A percentile compares a stretch with the other conserved stretches of the same genome.
Conservation (phyloP, 805 yeast species). For the Saccharomycopsis lassenensis region DNA sequence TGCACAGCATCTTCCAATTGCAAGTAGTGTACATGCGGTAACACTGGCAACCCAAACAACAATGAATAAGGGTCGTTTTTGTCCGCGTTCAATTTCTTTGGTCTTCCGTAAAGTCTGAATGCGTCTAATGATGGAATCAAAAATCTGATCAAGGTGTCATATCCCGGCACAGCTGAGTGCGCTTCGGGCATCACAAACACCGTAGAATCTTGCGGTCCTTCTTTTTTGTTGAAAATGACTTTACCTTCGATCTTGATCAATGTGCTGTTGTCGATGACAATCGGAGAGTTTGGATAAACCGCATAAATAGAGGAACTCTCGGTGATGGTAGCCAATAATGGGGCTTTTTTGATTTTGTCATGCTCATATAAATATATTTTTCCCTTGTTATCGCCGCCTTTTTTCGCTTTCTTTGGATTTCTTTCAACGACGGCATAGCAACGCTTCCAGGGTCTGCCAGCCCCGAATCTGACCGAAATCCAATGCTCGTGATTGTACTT, state of each 20-base stretch:
- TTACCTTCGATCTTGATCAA: constrained; percentile 83
- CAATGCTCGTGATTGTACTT: constrained; percentile 86
- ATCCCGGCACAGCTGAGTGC: constrained; percentile 75
- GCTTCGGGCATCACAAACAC: constrained; percentile 76
- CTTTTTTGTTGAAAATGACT: constrained; percentile 43
- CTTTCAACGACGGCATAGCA: constrained; percentile 87
- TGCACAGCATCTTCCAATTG: constrained; percentile 48
- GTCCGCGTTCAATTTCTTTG: constrained; percentile 62
- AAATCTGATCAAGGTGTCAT: constrained; percentile 76
- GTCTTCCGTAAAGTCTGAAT: constrained; percentile 74
- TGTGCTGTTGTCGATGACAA: constrained; percentile 76
- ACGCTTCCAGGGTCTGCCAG: constrained; percentile 96
- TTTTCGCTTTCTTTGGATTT: constrained; percentile 34
- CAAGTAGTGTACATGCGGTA: constrained; percentile 66
- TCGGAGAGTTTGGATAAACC: constrained; percentile 79
- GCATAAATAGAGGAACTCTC: constrained; percentile 71
- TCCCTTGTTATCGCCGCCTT: constrained; percentile 35
- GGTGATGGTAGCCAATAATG: constrained; percentile 69
- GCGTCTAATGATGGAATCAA: constrained; percentile 67
- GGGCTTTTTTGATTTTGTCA: constrained; percentile 57
- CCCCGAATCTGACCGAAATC: constrained; percentile 89
- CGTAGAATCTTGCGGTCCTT: constrained; percentile 42
- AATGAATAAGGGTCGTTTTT: constrained; percentile 54
- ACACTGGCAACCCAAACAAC: constrained; percentile 72
- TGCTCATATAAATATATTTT: constrained; percentile 70